Evolutionary conservation across 176 grass and related monocot species (phyloP).

Genomic region (Cocos nucifera): DNA sequence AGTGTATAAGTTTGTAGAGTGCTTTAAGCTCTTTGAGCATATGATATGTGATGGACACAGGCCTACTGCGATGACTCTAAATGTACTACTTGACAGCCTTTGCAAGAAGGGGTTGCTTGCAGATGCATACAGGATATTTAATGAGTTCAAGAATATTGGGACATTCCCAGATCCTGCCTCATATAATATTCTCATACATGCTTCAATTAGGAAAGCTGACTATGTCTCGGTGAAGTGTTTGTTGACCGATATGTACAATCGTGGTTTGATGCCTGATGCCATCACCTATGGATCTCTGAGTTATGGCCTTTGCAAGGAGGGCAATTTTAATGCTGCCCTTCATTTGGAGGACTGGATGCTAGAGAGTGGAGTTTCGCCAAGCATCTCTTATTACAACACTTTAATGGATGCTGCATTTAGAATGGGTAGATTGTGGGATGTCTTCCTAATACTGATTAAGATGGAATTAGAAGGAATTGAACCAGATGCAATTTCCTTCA

Average conservation of each 20-base stretch:
- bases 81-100: slow-evolving; percentile 21
- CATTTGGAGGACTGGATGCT: slow-evolving; percentile 10
- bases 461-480: slow-evolving; percentile 22
- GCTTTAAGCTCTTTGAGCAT: slow-evolving; percentile 9
- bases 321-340: slow-evolving; percentile 10
- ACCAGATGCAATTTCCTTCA: slow-evolving; percentile 27
- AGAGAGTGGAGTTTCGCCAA: slow-evolving; percentile 11
- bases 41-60: slow-evolving; percentile 17
- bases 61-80: slow-evolving; percentile 16
- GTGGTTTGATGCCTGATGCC: slow-evolving; percentile 19
- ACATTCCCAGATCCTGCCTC: slow-evolving; percentile 15
- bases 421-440: slow-evolving; percentile 20
- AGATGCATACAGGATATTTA: slow-evolving; percentile 14
- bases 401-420: slow-evolving; percentile 22
- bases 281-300: slow-evolving; percentile 19
- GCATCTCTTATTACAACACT: slow-evolving; percentile 27
- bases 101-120: slow-evolving; percentile 16
- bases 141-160: slow-evolving; percentile 8
- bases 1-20: too few relatives aligned
- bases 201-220: slow-evolving; percentile 16
- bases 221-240: slow-evolving; percentile 1
- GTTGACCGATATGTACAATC: slow-evolving; percentile 12
- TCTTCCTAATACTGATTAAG: slow-evolving; percentile 20
- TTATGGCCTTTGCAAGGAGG: slow-evolving; percentile 20
- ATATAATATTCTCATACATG: slow-evolving; percentile 32